These are phyloP conservation scores for Penicillium sp. DNA, from an alignment of 2,329 filamentous ascomycete species.

Conservation along the genomic window DNA sequence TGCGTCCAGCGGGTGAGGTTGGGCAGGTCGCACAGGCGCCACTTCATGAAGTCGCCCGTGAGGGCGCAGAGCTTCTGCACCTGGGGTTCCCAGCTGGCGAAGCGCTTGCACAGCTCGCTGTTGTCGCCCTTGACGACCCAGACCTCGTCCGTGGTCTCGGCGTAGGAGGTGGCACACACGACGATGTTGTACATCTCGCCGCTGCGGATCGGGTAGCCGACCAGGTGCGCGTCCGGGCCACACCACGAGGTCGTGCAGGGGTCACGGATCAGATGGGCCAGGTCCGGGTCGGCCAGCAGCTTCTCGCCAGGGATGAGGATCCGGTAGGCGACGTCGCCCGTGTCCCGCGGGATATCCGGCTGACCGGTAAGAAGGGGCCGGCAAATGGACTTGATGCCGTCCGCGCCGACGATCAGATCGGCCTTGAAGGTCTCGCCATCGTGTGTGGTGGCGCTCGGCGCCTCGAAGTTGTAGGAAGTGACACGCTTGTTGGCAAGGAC, in stretches of 20 bases:
- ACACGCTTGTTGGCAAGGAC: conserved; percentile 29
- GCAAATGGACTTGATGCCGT: conserved; percentile 24
- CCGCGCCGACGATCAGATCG: conserved; percentile 18
- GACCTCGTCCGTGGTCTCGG: conserved; percentile 20
- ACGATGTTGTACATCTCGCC: conserved; percentile 39
- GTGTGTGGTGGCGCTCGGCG: conserved; percentile 23
- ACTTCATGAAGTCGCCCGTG: conserved; percentile 60
- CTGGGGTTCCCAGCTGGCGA: conserved; percentile 38
- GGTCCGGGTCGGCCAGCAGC: conserved; percentile 28
- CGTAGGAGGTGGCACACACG: conserved; percentile 26
- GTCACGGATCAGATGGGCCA: conserved; percentile 27
- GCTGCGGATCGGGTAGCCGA: conserved; percentile 34
- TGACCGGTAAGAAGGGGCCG: conserved; percentile 26
- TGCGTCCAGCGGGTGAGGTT: conserved; percentile 59
- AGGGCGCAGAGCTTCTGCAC: conserved; percentile 37
- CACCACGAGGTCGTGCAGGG: conserved; percentile 36
- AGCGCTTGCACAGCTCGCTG: conserved; percentile 37
- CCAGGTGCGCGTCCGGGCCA: conserved; percentile 35
- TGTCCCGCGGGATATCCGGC: conserved; percentile 28
- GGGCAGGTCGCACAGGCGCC: conserved; percentile 61
- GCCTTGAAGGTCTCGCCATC: conserved; percentile 9
- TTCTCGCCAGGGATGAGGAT: conserved; percentile 31
- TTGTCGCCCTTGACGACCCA: conserved; percentile 33
- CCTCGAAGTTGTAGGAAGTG: conserved; percentile 24
- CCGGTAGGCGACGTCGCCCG: conserved; percentile 40